A percentile compares a stretch with the other conserved stretches of the same genome.
phyloP scores from a whole-genome alignment of 352 stramenopile genomes.

The Pythium dissimile region DNA sequence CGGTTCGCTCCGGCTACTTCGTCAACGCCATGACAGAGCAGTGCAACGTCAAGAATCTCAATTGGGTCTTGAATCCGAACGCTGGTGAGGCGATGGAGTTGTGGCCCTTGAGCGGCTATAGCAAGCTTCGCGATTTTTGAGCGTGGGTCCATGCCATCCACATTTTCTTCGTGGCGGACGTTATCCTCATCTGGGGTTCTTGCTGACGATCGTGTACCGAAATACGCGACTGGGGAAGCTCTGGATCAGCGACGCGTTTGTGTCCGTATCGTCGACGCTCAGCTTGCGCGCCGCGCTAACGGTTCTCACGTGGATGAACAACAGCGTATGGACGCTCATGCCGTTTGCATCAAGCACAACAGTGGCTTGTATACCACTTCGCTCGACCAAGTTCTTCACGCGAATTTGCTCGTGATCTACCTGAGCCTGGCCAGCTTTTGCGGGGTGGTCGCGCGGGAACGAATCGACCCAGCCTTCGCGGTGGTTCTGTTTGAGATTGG shows the following conservation, averaged over 20 bases:
- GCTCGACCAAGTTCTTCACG: conserved; percentile 5
- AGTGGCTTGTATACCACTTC: neutral
- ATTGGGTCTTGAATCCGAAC: conserved; percentile 22
- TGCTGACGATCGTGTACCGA: neutral
- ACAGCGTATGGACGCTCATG: conserved; percentile 31
- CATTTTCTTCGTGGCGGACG: conserved; percentile 34
- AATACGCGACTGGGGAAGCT: neutral
- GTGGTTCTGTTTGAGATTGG: conserved; percentile 7
- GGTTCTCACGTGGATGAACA: conserved; percentile 35
- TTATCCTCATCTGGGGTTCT: conserved; percentile 27
- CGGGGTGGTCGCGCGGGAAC: conserved; percentile 2
- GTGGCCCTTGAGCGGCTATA: conserved; percentile 25
- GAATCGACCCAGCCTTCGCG: conserved; percentile 4
- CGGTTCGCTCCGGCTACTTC: conserved; percentile 35
- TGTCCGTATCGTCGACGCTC: conserved; percentile 26
- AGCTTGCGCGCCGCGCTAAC: conserved; percentile 33
- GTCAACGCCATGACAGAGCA: conserved; percentile 32
- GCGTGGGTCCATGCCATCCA: conserved; percentile 47
- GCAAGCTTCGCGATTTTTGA: conserved; percentile 38
- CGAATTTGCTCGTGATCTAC: conserved; percentile 20
- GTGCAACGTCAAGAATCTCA: conserved; percentile 37
- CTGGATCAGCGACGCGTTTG: conserved; percentile 1
- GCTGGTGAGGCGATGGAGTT: conserved; percentile 22
- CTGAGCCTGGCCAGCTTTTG: neutral
- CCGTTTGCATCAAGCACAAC: neutral